A percentile compares a stretch with the other conserved stretches of the same genome.
Evolutionary conservation across 2,329 filamentous ascomycete genomes (phyloP).

Genomic region (Cryphonectria naterciae): DNA sequence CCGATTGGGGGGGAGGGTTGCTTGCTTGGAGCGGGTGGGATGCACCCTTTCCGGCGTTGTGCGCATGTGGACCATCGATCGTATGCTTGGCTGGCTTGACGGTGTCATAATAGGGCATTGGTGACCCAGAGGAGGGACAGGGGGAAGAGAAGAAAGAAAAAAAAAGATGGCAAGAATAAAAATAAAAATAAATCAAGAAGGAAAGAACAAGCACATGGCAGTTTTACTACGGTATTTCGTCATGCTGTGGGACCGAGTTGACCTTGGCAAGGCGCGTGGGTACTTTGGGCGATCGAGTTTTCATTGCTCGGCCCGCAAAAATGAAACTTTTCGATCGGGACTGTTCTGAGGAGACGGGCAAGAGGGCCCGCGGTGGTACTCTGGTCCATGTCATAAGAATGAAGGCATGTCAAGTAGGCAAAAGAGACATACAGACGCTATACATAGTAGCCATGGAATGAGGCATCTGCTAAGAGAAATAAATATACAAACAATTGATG

Average conservation of each 20-base stretch:
- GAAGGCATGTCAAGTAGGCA: background rate
- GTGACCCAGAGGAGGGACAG: background rate
- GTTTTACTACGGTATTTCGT: background rate
- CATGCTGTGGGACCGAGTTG: conserved; percentile 1
- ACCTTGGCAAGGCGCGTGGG: background rate
- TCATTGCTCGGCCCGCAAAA: conserved; percentile 2
- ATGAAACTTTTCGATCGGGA: background rate
- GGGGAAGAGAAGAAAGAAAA: background rate
- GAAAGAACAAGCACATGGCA: background rate
- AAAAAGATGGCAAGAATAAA: background rate
- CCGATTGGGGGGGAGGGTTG: background rate
- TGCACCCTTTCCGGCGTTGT: conserved; percentile 6
- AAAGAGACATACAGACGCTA: background rate
- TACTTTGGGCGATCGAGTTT: background rate
- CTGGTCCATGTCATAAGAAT: background rate
- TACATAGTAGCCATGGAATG: background rate
- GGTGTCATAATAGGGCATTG: background rate
- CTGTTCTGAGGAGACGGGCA: background rate
- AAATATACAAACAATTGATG: too few relatives aligned
- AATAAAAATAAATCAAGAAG: background rate
- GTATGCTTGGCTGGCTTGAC: background rate
- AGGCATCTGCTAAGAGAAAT: too few relatives aligned
- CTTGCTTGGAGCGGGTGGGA: background rate
- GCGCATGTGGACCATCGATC: background rate
- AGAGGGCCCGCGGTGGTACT: background rate